Evolutionary conservation across 2,329 filamentous ascomycete species (phyloP).

Genomic region (Apiospora phragmitis): DNA sequence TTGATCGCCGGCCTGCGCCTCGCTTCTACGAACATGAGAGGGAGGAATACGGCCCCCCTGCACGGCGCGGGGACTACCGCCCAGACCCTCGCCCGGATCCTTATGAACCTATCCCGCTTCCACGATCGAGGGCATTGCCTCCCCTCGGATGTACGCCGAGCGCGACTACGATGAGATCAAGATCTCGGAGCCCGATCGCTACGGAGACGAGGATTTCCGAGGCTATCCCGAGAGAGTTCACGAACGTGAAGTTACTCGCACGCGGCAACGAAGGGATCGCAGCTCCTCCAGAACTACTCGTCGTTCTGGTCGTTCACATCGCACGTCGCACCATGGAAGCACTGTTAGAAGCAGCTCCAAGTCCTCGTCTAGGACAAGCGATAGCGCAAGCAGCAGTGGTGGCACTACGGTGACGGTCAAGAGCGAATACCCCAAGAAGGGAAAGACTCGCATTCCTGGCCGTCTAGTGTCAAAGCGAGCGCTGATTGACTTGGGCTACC

Average conservation of each 20-base stretch:
- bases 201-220: constrained; percentile 72
- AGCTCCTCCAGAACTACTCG: constrained; percentile 44
- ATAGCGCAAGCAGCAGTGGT: constrained; percentile 47
- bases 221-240: constrained; percentile 58
- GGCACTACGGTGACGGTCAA: constrained; percentile 49
- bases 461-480: constrained; percentile 78
- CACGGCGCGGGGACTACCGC: constrained; percentile 57
- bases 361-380: constrained; percentile 41
- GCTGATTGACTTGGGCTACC: constrained; percentile 81
- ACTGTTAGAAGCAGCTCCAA: constrained; percentile 38
- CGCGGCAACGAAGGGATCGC: constrained; percentile 45
- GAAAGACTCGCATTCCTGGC: constrained; percentile 85
- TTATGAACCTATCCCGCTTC: constrained; percentile 67
- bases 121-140: constrained; percentile 61
- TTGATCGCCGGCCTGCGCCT: constrained; percentile 69
- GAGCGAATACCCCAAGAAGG: constrained; percentile 74
- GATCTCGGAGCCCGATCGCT: constrained; percentile 66
- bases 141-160: constrained; percentile 60
- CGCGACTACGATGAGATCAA: constrained; percentile 66
- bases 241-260: constrained; percentile 61
- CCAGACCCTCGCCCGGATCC: constrained; percentile 49
- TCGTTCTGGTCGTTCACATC: constrained; percentile 28
- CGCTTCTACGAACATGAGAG: constrained; percentile 44
- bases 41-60: constrained; percentile 54
- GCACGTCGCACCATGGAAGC: constrained; percentile 34